phyloP scores from a whole-genome alignment of 23 red algal genomes.

The Cyanidiococcus yangmingshanensis region DNA sequence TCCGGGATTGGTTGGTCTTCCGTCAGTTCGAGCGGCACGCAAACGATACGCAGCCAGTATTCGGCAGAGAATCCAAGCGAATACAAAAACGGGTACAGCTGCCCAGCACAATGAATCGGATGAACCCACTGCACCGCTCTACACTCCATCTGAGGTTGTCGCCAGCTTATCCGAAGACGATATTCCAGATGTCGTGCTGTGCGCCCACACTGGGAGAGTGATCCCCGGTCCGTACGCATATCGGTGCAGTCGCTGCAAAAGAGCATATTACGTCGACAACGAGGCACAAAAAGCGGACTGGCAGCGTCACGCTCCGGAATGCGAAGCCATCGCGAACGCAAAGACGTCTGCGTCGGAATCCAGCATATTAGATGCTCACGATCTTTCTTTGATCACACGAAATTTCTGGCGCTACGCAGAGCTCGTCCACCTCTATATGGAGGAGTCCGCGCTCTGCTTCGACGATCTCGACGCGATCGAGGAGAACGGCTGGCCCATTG shows the following conservation, averaged over 20 bases:
- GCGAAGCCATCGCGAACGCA: not conserved
- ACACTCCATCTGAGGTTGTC: not conserved
- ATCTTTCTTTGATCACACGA: not conserved
- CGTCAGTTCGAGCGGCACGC: not conserved
- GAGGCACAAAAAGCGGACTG: not conserved
- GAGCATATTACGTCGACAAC: constrained; percentile 1
- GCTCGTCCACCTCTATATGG: constrained; percentile 20
- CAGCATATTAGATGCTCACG: not conserved
- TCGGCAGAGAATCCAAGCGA: not conserved
- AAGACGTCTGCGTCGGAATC: not conserved
- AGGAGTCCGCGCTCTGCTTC: constrained; percentile 9
- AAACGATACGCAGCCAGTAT: constrained; percentile 6
- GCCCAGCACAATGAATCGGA: not conserved
- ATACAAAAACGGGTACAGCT: not conserved
- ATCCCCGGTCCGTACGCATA: not conserved
- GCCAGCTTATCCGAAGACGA: not conserved
- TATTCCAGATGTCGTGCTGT: not conserved
- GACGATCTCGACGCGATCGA: constrained; percentile 19
- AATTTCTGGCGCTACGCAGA: constrained; percentile 1
- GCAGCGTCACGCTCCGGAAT: constrained; percentile 1
- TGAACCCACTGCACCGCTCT: not conserved
- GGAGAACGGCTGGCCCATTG: constrained; percentile 13
- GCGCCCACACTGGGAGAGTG: not conserved
- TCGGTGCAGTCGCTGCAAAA: not conserved
- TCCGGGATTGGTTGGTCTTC: not conserved